Base-by-base conservation (phyloP, 495 filamentous ascomycete genomes). In the Daldinia vernicosa region DNA sequence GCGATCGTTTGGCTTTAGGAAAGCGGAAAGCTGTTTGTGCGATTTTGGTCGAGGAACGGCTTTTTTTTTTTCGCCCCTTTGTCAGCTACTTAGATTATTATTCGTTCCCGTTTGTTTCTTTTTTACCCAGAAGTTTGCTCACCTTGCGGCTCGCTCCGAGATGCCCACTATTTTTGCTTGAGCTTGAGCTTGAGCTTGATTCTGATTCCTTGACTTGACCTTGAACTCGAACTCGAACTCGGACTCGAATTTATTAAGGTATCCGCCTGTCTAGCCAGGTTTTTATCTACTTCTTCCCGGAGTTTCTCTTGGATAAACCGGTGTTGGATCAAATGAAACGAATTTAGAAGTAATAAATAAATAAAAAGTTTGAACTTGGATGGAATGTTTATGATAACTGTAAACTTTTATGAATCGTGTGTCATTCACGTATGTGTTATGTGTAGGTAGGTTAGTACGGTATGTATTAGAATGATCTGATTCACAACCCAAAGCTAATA, bases 111-210 rank as follows among this genome's bases (percentile, higher is more conserved):
- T 37, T 53, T 65, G 17, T 28, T 66, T 24, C 37, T 35, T 17
- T 35, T 17, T 64, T 70, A 60, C 30, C 54, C 53, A 39, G 63
- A 67, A 67, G 70, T 65, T 72, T 72, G 70, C 70, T 72, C 56
- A 72, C 54, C 28, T 63, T 68, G 65, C 70, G 70, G 70, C 70
- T 72, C 70, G 55, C 65, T 66, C 70, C 70, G 70, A 72, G 65
- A 59, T 63, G 58, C 50, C 59, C 69, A 71, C 63, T 56, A 45
- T 54, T 45, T 45, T 28, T 50, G 6, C 40, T 64, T 59, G 15
- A 19, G 26, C 19, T 45, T 57, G 24, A 15, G 37, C n/a, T 67
- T 30, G 7, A 59, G 22, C 43, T 47, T 22, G 43, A 24, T 12
- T 14, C n/a, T 5, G 37, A n/a, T 47, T 47, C 43, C 43, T 47